These are phyloP conservation scores for Fusarium lyarnte DNA, from an alignment of 2,329 filamentous ascomycete genomes.

Conservation along the genomic window DNA sequence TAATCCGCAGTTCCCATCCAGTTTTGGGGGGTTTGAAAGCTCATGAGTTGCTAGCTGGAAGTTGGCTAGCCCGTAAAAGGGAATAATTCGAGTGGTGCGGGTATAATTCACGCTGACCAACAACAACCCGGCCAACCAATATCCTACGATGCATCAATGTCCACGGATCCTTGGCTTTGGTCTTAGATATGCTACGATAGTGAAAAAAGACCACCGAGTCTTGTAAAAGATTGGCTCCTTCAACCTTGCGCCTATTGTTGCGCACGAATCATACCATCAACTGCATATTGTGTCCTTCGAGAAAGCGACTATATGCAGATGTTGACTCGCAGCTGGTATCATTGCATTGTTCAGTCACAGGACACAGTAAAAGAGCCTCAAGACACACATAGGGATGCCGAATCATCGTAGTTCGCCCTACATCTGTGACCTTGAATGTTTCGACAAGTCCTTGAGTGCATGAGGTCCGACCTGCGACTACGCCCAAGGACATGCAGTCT, in stretches of 20 bases:
- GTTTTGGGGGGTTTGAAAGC: neutral
- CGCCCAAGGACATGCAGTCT: neutral
- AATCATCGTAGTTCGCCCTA: neutral
- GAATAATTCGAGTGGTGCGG: neutral
- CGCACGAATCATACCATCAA: constrained; percentile 1
- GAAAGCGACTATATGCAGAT: constrained; percentile 20
- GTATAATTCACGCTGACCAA: neutral
- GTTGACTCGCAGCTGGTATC: constrained; percentile 1
- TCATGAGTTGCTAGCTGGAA: neutral
- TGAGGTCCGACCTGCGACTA: neutral
- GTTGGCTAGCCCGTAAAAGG: neutral
- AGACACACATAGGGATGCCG: neutral
- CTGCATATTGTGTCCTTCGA: constrained; percentile 25
- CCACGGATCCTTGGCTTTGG: neutral
- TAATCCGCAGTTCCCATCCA: neutral
- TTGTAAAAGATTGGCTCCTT: neutral
- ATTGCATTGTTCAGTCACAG: constrained; percentile 1
- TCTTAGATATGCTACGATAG: neutral
- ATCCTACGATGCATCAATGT: neutral
- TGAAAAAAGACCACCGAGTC: neutral
- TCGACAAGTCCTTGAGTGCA: neutral
- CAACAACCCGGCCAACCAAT: neutral
- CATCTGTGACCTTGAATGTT: neutral
- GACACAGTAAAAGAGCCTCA: constrained; percentile 7
- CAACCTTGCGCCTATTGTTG: constrained; percentile 1